Conservation (phyloP, 306 rosid genomes). For the Glycine tomentella region DNA sequence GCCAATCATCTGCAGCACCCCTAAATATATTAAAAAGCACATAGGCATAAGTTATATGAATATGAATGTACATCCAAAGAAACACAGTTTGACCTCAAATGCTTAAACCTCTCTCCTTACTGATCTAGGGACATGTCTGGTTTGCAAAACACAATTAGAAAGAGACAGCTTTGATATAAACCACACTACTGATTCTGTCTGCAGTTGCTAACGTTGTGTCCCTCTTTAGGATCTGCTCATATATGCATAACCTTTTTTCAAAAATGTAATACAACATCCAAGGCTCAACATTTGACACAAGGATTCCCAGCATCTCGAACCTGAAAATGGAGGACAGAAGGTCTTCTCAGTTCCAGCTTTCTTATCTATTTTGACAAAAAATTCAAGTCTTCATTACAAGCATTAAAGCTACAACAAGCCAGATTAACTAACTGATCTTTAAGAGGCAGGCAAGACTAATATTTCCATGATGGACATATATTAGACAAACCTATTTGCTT, state of each 20-base stretch:
- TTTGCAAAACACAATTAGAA: too few relatives aligned
- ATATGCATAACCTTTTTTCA: conserved; percentile 20
- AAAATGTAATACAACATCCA: conserved; percentile 21
- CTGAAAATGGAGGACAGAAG: conserved; percentile 51
- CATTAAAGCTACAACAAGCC: conserved; percentile 29
- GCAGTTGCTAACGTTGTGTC: conserved; percentile 95
- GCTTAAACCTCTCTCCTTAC: not conserved
- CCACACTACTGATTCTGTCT: not conserved
- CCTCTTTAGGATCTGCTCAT: conserved; percentile 74
- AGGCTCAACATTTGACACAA: conserved; percentile 34
- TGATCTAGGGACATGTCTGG: not conserved
- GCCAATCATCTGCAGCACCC: too few relatives aligned
- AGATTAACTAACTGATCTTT: conserved; percentile 39
- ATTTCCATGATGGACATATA: not conserved
- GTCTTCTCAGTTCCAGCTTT: conserved; percentile 36
- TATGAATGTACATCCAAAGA: not conserved
- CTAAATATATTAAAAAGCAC: too few relatives aligned
- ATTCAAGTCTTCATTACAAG: conserved; percentile 10
- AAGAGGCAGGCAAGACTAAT: conserved; percentile 10
- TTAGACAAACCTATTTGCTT: conserved; percentile 30
- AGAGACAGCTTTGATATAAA: too few relatives aligned
- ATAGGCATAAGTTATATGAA: not conserved
- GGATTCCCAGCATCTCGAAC: conserved; percentile 98
- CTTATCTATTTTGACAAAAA: conserved; percentile 22
- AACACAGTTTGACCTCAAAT: not conserved